phyloP scores from a whole-genome alignment of 805 yeast species.

The Starmerella vaccinii region DNA sequence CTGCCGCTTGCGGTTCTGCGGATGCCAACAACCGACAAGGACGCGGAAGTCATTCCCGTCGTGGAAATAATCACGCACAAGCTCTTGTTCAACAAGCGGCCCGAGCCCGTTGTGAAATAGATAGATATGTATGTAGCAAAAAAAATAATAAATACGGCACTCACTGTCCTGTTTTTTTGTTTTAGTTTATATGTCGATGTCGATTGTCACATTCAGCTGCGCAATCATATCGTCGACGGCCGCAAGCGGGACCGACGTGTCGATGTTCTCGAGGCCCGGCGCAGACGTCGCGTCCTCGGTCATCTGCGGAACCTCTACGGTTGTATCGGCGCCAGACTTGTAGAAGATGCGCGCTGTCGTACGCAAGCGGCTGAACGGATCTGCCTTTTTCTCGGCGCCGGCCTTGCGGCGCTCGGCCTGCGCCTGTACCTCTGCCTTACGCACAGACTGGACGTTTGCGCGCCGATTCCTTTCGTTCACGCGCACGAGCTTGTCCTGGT shows the following conservation, averaged over 20 bases:
- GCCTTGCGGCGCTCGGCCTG: slow-evolving; percentile 42
- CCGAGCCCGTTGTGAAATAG: slow-evolving; percentile 20
- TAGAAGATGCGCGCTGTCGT: slow-evolving; percentile 81
- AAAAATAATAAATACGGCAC: no score
- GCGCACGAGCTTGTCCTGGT: slow-evolving; percentile 11
- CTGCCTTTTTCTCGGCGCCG: slow-evolving; percentile 32
- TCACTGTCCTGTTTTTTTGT: no score
- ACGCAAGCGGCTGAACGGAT: slow-evolving; percentile 84
- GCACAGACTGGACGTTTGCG: slow-evolving; percentile 62
- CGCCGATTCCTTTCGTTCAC: slow-evolving; percentile 80
- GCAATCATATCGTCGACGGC: slow-evolving; percentile 34
- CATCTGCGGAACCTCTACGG: slow-evolving; percentile 7
- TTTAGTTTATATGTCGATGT: slow-evolving; percentile 32
- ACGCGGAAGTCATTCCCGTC: slow-evolving; percentile 11
- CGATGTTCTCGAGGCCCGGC: slow-evolving; percentile 6
- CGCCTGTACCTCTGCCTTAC: slow-evolving; percentile 66
- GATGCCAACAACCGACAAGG: slow-evolving; percentile 6
- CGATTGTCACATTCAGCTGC: slow-evolving; percentile 31
- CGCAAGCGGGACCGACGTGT: slow-evolving; percentile 18
- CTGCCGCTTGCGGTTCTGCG: slow-evolving; percentile 23
- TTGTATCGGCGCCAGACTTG: slow-evolving; percentile 30
- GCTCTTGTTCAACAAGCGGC: slow-evolving; percentile 20
- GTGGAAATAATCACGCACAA: slow-evolving; percentile 19
- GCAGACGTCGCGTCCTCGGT: slow-evolving; percentile 4
- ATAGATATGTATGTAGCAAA: neutral